A percentile compares a stretch with the other conserved stretches of the same genome.
Conservation (phyloP, 2,329 filamentous ascomycete species). For the Alternaria angustiovoidea region DNA sequence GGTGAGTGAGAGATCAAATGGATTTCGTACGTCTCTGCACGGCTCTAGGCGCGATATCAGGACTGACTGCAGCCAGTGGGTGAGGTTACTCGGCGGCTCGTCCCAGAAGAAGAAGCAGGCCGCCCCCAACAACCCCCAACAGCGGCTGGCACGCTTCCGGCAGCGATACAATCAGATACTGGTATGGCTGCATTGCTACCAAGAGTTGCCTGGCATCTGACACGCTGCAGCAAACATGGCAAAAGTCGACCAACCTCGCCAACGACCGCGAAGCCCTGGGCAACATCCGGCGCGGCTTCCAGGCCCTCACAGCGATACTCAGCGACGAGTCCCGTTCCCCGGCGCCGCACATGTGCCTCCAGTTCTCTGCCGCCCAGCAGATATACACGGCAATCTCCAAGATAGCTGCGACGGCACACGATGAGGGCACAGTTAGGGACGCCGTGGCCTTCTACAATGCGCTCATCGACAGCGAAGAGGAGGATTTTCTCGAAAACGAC, state of each 20-base stretch:
- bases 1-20: constrained; percentile 34
- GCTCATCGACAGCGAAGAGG: constrained; percentile 94
- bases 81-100: constrained; percentile 68
- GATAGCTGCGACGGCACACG: constrained; percentile 83
- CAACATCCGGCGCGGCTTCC: constrained; percentile 62
- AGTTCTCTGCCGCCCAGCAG: constrained; percentile 84
- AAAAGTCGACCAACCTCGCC: constrained; percentile 61
- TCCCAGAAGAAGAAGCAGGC: constrained; percentile 61
- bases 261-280: constrained; percentile 61
- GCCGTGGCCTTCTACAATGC: constrained; percentile 88
- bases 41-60: not conserved
- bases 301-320: constrained; percentile 71
- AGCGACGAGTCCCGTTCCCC: constrained; percentile 89
- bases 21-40: constrained; percentile 32
- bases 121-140: constrained; percentile 63
- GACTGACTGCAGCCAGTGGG: constrained; percentile 58
- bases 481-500: constrained; percentile 88
- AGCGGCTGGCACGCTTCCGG: constrained; percentile 69
- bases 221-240: constrained; percentile 64
- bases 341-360: constrained; percentile 88
- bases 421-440: constrained; percentile 85
- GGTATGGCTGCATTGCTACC: constrained; percentile 43
- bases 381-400: constrained; percentile 90
- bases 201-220: constrained; percentile 20
- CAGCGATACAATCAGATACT: constrained; percentile 67